Conservation (phyloP, 371 early-diverging fungal species). For the Smittium culicis region DNA sequence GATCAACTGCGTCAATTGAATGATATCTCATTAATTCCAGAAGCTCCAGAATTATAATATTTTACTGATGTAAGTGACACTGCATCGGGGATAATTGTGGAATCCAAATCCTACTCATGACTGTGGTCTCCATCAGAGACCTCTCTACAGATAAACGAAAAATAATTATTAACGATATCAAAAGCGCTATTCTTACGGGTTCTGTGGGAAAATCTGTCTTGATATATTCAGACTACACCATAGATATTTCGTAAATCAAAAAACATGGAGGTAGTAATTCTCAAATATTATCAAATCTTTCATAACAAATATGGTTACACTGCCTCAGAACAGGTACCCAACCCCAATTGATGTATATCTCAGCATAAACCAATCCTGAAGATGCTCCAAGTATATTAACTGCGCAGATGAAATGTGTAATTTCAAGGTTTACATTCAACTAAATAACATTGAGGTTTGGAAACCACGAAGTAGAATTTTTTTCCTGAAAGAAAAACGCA, state of each 20-base stretch:
- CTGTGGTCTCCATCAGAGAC: not conserved
- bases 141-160: not conserved
- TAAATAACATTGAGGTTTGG: not conserved
- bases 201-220: not conserved
- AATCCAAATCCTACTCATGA: not conserved
- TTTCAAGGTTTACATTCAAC: conserved; percentile 6
- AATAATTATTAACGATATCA: not conserved
- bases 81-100: conserved; percentile 3
- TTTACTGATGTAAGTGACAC: conserved; percentile 8
- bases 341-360: not conserved
- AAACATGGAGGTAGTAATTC: not conserved
- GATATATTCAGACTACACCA: not conserved
- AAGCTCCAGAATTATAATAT: not conserved
- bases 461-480: conserved; percentile 21
- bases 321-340: not conserved
- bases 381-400: not conserved
- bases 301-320: not conserved
- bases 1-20: not conserved
- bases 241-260: not conserved
- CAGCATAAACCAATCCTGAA: not conserved
- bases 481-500: conserved; percentile 18
- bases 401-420: conserved; percentile 11
- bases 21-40: not conserved
- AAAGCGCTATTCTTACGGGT: not conserved
- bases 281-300: not conserved